Conservation (phyloP, 2,329 filamentous ascomycete genomes). For the Stromatinia cepivora region DNA sequence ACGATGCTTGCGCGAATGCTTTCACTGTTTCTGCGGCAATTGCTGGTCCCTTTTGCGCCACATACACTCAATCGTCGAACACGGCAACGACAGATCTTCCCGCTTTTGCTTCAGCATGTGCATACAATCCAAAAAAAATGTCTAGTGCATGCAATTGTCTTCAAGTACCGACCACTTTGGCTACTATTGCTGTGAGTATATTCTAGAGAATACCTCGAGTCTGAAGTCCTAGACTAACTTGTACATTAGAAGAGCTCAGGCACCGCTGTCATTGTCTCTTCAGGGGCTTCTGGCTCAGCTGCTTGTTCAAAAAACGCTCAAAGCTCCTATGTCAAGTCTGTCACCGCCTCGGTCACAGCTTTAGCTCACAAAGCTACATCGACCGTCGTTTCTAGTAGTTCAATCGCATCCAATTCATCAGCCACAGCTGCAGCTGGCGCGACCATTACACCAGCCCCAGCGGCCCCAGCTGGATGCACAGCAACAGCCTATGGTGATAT, state of each 20-base stretch:
- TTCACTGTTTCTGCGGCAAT: neutral
- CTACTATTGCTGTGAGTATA: conserved; percentile 4
- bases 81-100: conserved; percentile 24
- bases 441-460: neutral
- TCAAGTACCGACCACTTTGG: conserved; percentile 5
- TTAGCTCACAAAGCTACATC: neutral
- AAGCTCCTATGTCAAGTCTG: neutral
- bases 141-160: conserved; percentile 31
- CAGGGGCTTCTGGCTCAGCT: neutral
- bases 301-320: neutral
- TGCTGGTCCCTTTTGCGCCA: conserved; percentile 26
- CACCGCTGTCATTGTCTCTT: neutral
- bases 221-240: neutral
- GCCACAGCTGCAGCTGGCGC: neutral
- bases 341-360: neutral
- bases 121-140: conserved; percentile 27
- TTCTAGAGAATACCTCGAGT: neutral
- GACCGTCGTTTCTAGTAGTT: neutral
- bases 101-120: conserved; percentile 25
- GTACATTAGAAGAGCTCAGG: neutral
- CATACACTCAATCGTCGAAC: conserved; percentile 23
- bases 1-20: conserved; percentile 27
- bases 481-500: conserved; percentile 51
- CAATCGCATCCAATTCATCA: neutral
- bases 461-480: conserved; percentile 45